Conservation (phyloP, 2,329 filamentous ascomycete species). For the Fusarium longipes region DNA sequence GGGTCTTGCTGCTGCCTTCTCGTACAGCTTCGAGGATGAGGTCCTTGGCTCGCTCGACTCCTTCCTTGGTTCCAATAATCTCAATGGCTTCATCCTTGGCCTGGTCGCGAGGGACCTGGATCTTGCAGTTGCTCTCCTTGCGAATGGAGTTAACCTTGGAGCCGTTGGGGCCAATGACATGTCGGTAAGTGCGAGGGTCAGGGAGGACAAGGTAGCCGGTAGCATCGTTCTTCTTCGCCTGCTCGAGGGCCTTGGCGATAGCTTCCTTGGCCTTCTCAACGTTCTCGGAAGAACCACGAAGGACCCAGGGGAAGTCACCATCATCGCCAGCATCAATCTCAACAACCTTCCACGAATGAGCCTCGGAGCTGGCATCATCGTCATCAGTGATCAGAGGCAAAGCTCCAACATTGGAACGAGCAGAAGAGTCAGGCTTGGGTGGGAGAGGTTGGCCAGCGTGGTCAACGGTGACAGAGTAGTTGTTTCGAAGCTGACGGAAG, state of each 20-base stretch:
- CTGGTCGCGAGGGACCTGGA: constrained; percentile 90
- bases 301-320: constrained; percentile 87
- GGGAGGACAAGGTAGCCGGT: constrained; percentile 91
- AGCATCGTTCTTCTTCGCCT: constrained; percentile 74
- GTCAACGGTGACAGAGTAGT: constrained; percentile 90
- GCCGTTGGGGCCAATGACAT: constrained; percentile 88
- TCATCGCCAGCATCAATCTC: constrained; percentile 70
- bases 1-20: constrained; percentile 61
- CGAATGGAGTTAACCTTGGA: constrained; percentile 93
- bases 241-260: constrained; percentile 78
- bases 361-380: constrained; percentile 69
- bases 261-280: constrained; percentile 83
- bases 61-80: constrained; percentile 81
- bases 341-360: constrained; percentile 86
- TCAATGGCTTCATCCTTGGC: constrained; percentile 84
- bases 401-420: constrained; percentile 68
- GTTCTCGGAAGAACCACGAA: constrained; percentile 81
- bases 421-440: constrained; percentile 68
- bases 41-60: constrained; percentile 87
- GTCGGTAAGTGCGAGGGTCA: constrained; percentile 88
- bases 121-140: constrained; percentile 91
- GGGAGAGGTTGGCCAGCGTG: constrained; percentile 86
- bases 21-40: constrained; percentile 87
- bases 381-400: constrained; percentile 96
- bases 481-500: constrained; percentile 89